Base-by-base conservation (phyloP, 73 alveolate genomes). In the Tetrahymena malaccensis region DNA sequence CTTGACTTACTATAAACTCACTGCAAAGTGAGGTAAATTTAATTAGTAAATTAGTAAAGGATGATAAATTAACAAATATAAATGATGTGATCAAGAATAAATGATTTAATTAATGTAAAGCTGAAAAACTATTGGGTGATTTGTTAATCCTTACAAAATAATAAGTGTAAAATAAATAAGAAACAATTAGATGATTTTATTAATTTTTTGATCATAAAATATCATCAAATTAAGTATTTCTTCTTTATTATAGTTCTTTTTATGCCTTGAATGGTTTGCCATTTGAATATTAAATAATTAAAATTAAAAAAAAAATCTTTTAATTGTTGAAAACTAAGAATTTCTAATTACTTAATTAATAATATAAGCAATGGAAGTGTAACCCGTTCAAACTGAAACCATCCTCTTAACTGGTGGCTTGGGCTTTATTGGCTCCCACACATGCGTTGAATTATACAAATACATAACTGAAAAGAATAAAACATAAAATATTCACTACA, bases 391-490 rank as follows among this genome's bases (percentile, higher is more conserved):
- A 27, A 27, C 22, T 6, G 89, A 95, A 95, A 50, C 97, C 35
- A 85, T 95, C 21, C 97, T 99, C n/a, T 98, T 99, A 35, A 99
- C 99, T n/a, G 99, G 99, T 84, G 99, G 99, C 7, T 95, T 98
- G 35, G 99, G 99, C 93, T 99, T 97, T 94, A 99, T 99, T 43
- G 99, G 99, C 95, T 95, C 99, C 50, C 99, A 98, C 94, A 98
- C 99, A 38, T 98, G 98, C 84, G 98, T 98, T 7, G 99, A 99
- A 95, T 96, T 99, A 19, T 85, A 96, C 56, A 96, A 97, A 43
- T 44, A 93, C 17, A 98, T 97, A 84, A 93, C 85, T 13, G 93
- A 95, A 13, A 5, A 95, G 43, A 84, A 44, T 27, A 44, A 55
- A 31, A 94, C 93, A 11, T 37, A 27, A 34, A 25, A 10, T 15